phyloP scores from a whole-genome alignment of 352 stramenopile genomes.

The Globisporangium alternatum region DNA sequence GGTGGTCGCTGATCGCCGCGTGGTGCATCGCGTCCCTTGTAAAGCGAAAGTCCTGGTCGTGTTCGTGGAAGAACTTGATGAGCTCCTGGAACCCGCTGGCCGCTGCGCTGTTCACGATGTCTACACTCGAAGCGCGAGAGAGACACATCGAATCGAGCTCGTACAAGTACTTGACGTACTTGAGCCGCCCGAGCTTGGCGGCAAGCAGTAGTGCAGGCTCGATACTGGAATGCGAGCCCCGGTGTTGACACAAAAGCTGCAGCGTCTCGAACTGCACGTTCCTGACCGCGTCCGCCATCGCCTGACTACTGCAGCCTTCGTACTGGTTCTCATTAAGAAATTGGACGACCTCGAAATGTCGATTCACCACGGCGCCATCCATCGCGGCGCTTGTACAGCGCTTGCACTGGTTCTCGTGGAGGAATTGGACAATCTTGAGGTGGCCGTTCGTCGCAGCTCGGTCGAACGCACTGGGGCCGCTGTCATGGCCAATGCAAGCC shows the following conservation, averaged over 20 bases:
- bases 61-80: constrained; percentile 10
- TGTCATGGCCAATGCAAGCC: not conserved
- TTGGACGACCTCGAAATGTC: not conserved
- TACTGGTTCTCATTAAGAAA: not conserved
- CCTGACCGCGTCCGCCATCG: not conserved
- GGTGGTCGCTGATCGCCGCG: not conserved
- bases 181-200: not conserved
- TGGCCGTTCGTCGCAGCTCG: not conserved
- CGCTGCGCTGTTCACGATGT: not conserved
- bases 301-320: not conserved
- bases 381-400: not conserved
- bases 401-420: constrained; percentile 8
- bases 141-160: not conserved
- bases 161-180: not conserved
- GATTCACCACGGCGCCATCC: not conserved
- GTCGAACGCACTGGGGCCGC: not conserved
- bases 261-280: not conserved
- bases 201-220: not conserved
- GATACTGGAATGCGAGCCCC: not conserved
- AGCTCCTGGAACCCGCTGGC: not conserved
- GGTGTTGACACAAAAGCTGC: not conserved
- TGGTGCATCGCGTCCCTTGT: constrained; percentile 4
- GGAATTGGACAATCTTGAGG: constrained; percentile 18
- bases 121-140: not conserved
- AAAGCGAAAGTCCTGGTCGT: constrained; percentile 3